phyloP scores from a whole-genome alignment of 148 eudicot genomes.

The Pharnaceum exiguum region DNA sequence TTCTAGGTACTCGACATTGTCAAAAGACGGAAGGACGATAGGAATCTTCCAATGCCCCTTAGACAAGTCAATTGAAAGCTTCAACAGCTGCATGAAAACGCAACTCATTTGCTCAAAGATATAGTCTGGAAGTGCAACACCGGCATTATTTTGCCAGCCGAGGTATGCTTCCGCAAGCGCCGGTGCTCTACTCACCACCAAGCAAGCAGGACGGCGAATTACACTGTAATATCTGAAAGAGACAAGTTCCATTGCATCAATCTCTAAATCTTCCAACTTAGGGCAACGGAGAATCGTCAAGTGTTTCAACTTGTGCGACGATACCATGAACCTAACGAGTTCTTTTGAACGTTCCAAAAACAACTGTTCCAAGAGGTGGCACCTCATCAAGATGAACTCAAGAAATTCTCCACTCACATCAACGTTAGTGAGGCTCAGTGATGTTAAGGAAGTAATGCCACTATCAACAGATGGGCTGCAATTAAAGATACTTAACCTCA shows the following conservation, averaged over 20 bases:
- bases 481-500: neutral
- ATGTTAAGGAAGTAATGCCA: neutral
- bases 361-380: neutral
- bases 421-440: neutral
- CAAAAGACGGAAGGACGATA: neutral
- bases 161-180: neutral
- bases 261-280: neutral
- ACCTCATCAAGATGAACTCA: neutral
- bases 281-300: neutral
- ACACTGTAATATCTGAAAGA: neutral
- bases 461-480: neutral
- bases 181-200: neutral
- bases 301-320: neutral
- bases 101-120: neutral
- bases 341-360: neutral
- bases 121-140: neutral
- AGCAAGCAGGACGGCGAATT: neutral
- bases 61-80: neutral
- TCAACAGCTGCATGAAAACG: neutral
- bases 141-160: neutral
- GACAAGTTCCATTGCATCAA: neutral
- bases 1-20: neutral
- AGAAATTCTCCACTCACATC: neutral
- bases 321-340: neutral
- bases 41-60: neutral